phyloP scores from a whole-genome alignment of 768 basidiomycete genomes.

The Phlegmacium glaucopus region DNA sequence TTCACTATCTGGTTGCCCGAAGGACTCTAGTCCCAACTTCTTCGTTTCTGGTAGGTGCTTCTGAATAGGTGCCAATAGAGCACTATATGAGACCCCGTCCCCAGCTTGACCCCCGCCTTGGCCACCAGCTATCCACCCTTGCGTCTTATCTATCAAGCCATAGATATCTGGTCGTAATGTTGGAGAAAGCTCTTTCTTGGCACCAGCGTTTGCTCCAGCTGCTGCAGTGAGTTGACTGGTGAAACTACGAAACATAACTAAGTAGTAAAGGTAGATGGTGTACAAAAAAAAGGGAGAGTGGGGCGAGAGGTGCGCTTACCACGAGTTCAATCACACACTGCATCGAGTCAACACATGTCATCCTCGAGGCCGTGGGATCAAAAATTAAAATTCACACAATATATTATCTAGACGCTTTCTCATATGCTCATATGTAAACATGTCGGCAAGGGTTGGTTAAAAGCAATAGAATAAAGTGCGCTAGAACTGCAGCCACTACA shows the following conservation, averaged over 20 bases:
- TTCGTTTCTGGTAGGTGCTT: conserved; percentile 45
- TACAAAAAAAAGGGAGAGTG: conserved; percentile 1
- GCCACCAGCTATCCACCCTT: conserved; percentile 42
- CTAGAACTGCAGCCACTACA: too few species aligned
- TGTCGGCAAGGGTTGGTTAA: too few species aligned
- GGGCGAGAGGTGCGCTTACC: conserved; percentile 52
- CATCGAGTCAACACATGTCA: too few species aligned
- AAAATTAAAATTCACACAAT: too few species aligned
- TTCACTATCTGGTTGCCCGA: conserved; percentile 46
- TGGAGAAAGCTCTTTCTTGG: conserved; percentile 45
- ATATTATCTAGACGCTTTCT: too few species aligned
- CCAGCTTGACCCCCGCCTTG: conserved; percentile 42
- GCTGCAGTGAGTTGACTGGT: conserved; percentile 36
- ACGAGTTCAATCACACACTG: background rate
- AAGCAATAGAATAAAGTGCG: too few species aligned
- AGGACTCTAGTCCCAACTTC: conserved; percentile 42
- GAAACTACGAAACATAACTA: conserved; percentile 45
- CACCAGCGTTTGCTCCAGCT: conserved; percentile 25
- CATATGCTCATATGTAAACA: too few species aligned
- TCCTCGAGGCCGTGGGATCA: too few species aligned
- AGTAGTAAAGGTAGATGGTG: conserved; percentile 6
- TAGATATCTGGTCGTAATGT: conserved; percentile 51
- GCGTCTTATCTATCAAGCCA: conserved; percentile 41
- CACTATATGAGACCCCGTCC: conserved; percentile 48
- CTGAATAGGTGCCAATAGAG: conserved; percentile 42